Base-by-base conservation (phyloP, 1,284 basidiomycete genomes). In the Malassezia arunalokei region DNA sequence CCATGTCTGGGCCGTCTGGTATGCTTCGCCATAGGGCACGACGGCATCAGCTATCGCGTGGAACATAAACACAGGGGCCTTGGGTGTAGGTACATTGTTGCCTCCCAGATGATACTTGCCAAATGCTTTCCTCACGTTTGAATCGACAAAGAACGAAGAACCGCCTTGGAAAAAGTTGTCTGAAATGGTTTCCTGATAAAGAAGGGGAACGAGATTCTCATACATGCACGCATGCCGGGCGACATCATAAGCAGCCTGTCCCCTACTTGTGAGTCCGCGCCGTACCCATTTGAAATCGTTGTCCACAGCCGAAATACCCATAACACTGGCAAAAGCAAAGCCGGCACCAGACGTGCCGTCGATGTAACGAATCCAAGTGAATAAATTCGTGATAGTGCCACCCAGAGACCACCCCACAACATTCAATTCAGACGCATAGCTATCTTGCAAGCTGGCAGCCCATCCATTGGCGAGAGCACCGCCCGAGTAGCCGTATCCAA, bases 391-490 rank as follows among this genome's bases (percentile, higher is more conserved):
- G 6, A 66, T 59, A n/a, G 60, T 30, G 15, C 67, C 67, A 12
- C 67, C 67, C 48, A 64, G 56, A 27, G 64, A 57, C 9, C 61
- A 59, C 8, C 66, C 66, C 3, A 61, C 60, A 3, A 68, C 40
- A 15, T 53, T 49, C 29, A 70, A 29, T 8, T 70, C 66, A 1
- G 58, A 47, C 7, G 65, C 62, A 38, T 69, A 68, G 3, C 45
- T 37, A 11, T 54, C 46, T 39, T 65, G 60, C 29, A 64, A n/a
- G 30, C 63, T 58, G 1, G 59, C 58, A 0, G 67, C 65, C 67
- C 67, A 71, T 3, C 64, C 67, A 0, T 61, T 60, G 5, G 68
- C 67, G 1, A 67, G 53, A 3, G 65, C 68, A 12, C 68, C 68
- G 8, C 68, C 67, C 5, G 65, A 68, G 48, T 71, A 71, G 15